These are phyloP conservation scores for Russula compacta DNA, from an alignment of 768 basidiomycete species.

Conservation along the genomic window DNA sequence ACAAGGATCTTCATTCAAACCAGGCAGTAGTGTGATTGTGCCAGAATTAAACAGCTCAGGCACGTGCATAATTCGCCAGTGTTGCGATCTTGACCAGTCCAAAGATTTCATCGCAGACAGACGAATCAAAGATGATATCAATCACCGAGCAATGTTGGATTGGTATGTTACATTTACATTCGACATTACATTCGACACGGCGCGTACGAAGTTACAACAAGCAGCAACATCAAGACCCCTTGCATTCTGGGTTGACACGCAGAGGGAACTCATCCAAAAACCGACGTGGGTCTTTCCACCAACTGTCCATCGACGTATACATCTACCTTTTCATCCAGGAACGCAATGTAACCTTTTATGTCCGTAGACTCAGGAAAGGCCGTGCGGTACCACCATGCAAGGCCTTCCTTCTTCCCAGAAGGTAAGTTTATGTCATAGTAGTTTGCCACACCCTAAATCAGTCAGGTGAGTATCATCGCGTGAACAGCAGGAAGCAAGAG, in stretches of 20 bases:
- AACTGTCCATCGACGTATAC: constrained; percentile 51
- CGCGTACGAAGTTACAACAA: not conserved
- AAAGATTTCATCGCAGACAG: not conserved
- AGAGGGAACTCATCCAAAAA: not conserved
- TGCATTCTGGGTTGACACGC: not conserved
- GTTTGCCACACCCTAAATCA: constrained; percentile 44
- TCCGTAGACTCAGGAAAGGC: constrained; percentile 42
- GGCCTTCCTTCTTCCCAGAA: constrained; percentile 36
- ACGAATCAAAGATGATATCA: too few species aligned
- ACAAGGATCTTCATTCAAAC: not conserved
- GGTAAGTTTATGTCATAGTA: constrained; percentile 46
- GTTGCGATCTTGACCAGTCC: not conserved
- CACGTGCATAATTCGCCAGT: not conserved
- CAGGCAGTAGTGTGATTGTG: not conserved
- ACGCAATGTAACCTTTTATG: constrained; percentile 45
- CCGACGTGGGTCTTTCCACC: constrained; percentile 29
- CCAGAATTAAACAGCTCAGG: not conserved
- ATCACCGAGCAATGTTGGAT: not conserved
- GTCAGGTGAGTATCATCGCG: not conserved
- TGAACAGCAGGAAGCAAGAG: constrained; percentile 3
- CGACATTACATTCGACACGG: not conserved
- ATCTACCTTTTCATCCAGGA: constrained; percentile 62
- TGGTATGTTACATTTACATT: not conserved
- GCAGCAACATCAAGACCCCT: not conserved
- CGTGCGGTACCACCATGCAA: constrained; percentile 58